A percentile compares a stretch with the other conserved stretches of the same genome.
Evolutionary conservation across 371 early-diverging fungal species (phyloP).

Genomic region (Lichtheimia ornata): DNA sequence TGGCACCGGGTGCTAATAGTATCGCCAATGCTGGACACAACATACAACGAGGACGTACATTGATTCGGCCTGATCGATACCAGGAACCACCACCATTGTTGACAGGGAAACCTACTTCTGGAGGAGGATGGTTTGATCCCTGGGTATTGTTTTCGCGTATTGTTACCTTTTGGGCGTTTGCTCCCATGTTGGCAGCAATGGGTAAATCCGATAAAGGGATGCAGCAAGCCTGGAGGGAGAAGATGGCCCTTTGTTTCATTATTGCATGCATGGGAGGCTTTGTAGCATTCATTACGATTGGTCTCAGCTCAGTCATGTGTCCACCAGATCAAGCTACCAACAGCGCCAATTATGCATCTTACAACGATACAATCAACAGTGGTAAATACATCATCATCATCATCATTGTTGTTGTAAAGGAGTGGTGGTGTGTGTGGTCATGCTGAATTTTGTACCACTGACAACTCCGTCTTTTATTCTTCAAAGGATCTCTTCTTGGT

Average conservation of each 20-base stretch:
- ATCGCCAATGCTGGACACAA: slow-evolving; percentile 54
- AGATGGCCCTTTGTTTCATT: slow-evolving; percentile 77
- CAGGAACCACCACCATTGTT: slow-evolving; percentile 73
- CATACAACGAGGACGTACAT: slow-evolving; percentile 73
- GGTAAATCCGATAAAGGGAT: slow-evolving; percentile 64
- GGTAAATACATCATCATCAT: slow-evolving; percentile 12
- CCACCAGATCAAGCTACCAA: slow-evolving; percentile 41
- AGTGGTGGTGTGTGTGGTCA: no score
- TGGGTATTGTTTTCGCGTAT: slow-evolving; percentile 81
- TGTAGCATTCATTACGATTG: slow-evolving; percentile 67
- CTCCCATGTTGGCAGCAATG: slow-evolving; percentile 55
- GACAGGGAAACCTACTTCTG: slow-evolving; percentile 59
- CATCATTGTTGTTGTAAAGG: neutral
- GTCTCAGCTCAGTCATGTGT: slow-evolving; percentile 57
- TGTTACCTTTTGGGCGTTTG: slow-evolving; percentile 78
- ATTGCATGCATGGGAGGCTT: slow-evolving; percentile 63
- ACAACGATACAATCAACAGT: slow-evolving; percentile 30
- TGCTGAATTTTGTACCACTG: neutral
- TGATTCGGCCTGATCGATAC: slow-evolving; percentile 74
- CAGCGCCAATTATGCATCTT: slow-evolving; percentile 43
- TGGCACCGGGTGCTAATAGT: slow-evolving; percentile 48
- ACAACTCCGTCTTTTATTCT: slow-evolving; percentile 5
- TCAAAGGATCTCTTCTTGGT: slow-evolving; percentile 27
- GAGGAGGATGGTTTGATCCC: slow-evolving; percentile 50
- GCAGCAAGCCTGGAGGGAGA: slow-evolving; percentile 94